Evolutionary conservation across 73 alveolate species (phyloP).

Genomic region (Durusdinium trenchii): DNA sequence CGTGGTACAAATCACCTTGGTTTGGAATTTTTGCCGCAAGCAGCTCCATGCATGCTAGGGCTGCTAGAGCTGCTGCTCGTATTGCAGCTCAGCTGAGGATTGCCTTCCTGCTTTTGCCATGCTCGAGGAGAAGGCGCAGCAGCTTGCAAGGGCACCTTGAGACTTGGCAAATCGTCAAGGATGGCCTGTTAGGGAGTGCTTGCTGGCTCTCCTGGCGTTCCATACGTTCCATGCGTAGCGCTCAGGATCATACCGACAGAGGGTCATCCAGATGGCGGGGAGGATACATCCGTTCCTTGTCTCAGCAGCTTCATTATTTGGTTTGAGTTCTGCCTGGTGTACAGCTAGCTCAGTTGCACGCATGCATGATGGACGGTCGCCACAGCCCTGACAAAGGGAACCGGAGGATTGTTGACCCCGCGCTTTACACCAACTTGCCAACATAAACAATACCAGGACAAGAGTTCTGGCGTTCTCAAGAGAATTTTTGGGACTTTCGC

Average conservation of each 20-base stretch:
- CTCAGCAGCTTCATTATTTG: background rate
- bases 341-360: no score
- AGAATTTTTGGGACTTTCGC: background rate
- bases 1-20: constrained; percentile 20
- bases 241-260: constrained; percentile 23
- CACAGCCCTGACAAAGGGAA: no score
- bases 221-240: background rate
- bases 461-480: no score
- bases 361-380: no score
- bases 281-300: constrained; percentile 71
- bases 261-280: constrained; percentile 40
- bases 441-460: no score
- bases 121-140: constrained; percentile 68
- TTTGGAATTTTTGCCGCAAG: constrained; percentile 48
- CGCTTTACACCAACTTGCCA: no score
- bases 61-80: background rate
- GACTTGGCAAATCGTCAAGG: background rate
- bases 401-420: no score
- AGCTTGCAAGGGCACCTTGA: constrained; percentile 64
- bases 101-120: constrained; percentile 60
- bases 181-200: background rate
- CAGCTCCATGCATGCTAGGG: background rate
- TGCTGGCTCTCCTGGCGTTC: background rate
- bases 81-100: constrained; percentile 3
- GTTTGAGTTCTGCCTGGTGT: no score